Evolutionary conservation across 306 rosid species (phyloP), one percentile per base, ranked within the genome.

Genomic region (Boehmeria nivea): DNA sequence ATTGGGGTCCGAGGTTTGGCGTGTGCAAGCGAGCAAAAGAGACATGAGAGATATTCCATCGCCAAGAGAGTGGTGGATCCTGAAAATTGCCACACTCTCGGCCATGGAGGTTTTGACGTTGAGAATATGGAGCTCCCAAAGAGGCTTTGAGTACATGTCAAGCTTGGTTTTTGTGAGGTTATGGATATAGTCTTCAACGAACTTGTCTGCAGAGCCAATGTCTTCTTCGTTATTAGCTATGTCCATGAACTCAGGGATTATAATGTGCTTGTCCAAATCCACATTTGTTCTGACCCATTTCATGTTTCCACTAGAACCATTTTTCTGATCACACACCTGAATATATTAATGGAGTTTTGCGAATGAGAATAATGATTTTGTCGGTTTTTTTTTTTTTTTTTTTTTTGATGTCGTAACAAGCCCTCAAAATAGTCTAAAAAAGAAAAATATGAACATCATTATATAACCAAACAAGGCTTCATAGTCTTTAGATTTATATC

Each of bases 21-120:
- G 71, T 1, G 56, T 57, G 21, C 79, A 74, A 37, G 79, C 75
- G 9, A 74, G 71, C 6, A 74, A 25, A 27, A 74, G 79, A 16
- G 79, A 68, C 50, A 74, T 64, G 19, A 74, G 65, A 46, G 79
- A 74, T 9, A 65, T 59, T 6, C 79, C 79, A 20, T 74, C 79
- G 4, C 79, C 79, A 13, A 74, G 67, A 20, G 75, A 63, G 50
- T 68, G 79, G 38, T 74, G 79, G 28, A 68, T 21, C 39, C 75
- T 51, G 50, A 74, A 74, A 6, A 74, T 57, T 3, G 28, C 75
- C 4, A 51, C 42, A 2, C 55, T 51, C 36, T 68, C 71, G 10
- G 79, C 62, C 25, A 48, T 15, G 2, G 74, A 63, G 16, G 75
- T 74, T 64, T 64, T 63, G 20, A 68, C 22, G 43, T 74, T 63